Evolutionary conservation across 192 early-diverging fungal genomes (phyloP).

Genomic region (Radiomyces spectabilis): DNA sequence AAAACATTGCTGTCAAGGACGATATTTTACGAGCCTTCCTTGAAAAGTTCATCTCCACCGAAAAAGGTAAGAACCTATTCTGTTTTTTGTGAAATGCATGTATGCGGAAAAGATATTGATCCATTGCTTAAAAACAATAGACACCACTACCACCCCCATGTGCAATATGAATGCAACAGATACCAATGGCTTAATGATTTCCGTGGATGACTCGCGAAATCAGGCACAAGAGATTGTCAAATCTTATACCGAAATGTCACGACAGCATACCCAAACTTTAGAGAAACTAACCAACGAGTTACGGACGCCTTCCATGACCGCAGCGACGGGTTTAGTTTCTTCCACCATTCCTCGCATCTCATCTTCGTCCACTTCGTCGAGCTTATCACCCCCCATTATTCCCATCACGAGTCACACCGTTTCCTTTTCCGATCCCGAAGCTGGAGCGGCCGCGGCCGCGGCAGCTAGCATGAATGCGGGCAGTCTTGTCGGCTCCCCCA

Average conservation of each 20-base stretch:
- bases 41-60: too few species aligned
- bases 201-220: background rate
- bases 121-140: too few species aligned
- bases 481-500: constrained; percentile 3
- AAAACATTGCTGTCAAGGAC: constrained; percentile 39
- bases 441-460: background rate
- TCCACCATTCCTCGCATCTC: background rate
- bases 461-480: constrained; percentile 19
- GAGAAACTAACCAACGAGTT: background rate
- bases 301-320: background rate
- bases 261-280: constrained; percentile 5
- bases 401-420: background rate
- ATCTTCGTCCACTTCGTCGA: background rate
- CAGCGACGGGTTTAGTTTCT: background rate
- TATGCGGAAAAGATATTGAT: too few species aligned
- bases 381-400: background rate
- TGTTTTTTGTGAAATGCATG: too few species aligned
- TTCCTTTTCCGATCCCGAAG: background rate
- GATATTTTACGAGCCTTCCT: constrained; percentile 29
- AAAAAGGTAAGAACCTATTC: too few species aligned
- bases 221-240: constrained; percentile 24
- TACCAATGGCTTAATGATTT: too few species aligned
- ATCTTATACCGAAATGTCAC: constrained; percentile 23
- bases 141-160: too few species aligned
- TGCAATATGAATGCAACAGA: too few species aligned